Conservation (phyloP, 2,329 filamentous ascomycete species). For the Colletotrichum liaoningense region DNA sequence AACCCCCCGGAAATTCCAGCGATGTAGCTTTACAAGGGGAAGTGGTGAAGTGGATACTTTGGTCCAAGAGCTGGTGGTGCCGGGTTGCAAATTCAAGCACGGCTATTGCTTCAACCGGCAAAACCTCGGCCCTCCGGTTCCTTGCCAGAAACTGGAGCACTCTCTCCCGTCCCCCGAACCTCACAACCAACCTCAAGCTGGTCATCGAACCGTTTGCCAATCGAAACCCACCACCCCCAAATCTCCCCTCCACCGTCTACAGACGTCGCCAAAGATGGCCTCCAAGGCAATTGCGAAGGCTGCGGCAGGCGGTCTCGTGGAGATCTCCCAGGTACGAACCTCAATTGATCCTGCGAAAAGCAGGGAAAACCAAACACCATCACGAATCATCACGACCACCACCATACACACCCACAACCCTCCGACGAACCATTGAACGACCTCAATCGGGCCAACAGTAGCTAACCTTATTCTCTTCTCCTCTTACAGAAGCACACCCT, state of each 20-base stretch:
- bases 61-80: neutral
- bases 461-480: neutral
- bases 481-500: constrained; percentile 89
- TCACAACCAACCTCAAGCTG: constrained; percentile 33
- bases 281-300: constrained; percentile 70
- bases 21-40: constrained; percentile 10
- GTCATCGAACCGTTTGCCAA: constrained; percentile 24
- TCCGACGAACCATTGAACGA: constrained; percentile 19
- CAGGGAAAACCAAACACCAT: constrained; percentile 7
- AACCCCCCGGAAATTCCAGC: constrained; percentile 13
- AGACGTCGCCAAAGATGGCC: constrained; percentile 62
- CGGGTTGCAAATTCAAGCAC: constrained; percentile 35
- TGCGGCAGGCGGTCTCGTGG: constrained; percentile 61
- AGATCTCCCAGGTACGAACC: constrained; percentile 67
- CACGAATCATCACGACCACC: neutral
- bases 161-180: constrained; percentile 16
- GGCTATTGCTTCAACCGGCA: constrained; percentile 34
- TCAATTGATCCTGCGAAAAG: constrained; percentile 22
- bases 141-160: constrained; percentile 34
- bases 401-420: neutral
- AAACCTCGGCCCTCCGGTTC: constrained; percentile 21
- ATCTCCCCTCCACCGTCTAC: constrained; percentile 37
- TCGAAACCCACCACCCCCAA: neutral
- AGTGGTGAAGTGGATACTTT: constrained; percentile 28
- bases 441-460: neutral